Percentiles rank a stretch among this genome's conserved stretches.
phyloP scores from a whole-genome alignment of 257 asterid genomes.

The Rehmannia glutinosa region DNA sequence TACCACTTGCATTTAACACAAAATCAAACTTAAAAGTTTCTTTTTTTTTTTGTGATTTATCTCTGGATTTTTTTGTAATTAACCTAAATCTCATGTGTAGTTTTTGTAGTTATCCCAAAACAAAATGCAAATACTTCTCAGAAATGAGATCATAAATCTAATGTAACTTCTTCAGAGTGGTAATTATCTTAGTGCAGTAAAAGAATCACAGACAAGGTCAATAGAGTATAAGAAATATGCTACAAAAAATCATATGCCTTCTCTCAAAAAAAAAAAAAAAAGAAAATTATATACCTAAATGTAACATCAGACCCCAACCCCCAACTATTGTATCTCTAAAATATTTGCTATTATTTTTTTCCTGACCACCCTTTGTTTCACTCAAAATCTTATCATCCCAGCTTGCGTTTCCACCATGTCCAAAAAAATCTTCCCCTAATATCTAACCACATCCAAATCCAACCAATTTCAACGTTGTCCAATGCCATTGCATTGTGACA shows the following conservation, averaged over 20 bases:
- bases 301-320: neutral
- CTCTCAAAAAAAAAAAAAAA: too few relatives aligned
- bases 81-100: too few relatives aligned
- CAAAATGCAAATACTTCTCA: neutral
- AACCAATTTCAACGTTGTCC: neutral
- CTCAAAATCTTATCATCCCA: neutral
- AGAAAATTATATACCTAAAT: neutral
- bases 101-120: too few relatives aligned
- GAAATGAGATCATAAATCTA: neutral
- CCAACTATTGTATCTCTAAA: neutral
- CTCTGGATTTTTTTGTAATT: too few relatives aligned
- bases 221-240: conserved; percentile 11
- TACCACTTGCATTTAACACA: too few relatives aligned
- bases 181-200: neutral
- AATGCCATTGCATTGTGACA: neutral
- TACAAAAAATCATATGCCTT: conserved; percentile 8
- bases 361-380: neutral
- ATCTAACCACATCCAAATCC: neutral
- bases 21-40: too few relatives aligned
- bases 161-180: conserved; percentile 6
- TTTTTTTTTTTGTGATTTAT: too few relatives aligned
- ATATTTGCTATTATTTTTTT: neutral
- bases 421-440: neutral
- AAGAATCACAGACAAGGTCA: conserved; percentile 9
- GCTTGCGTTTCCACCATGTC: neutral